Conservation (phyloP, 768 basidiomycete genomes). For the Mycena galericulata region DNA sequence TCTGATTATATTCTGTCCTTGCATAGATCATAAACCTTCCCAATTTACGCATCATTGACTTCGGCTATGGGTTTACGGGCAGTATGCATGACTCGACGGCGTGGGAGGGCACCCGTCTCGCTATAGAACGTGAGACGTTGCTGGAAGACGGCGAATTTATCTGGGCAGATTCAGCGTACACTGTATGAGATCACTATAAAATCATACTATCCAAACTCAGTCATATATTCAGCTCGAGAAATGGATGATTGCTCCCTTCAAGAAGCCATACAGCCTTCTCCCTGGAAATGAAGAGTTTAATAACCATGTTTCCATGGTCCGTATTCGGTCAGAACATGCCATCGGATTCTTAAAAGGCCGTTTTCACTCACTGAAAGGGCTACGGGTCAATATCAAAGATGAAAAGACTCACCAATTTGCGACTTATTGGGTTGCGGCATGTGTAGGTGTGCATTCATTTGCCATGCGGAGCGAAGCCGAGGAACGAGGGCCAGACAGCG, state of each 20-base stretch:
- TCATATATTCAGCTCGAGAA: slow-evolving; percentile 32
- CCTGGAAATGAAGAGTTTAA: too few relatives aligned
- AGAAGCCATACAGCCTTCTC: slow-evolving; percentile 40
- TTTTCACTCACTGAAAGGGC: slow-evolving; percentile 48
- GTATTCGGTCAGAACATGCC: too few relatives aligned
- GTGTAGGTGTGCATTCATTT: slow-evolving; percentile 46
- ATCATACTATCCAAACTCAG: slow-evolving; percentile 1
- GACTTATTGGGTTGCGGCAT: too few relatives aligned
- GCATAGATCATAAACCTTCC: too few relatives aligned
- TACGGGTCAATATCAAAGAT: slow-evolving; percentile 33
- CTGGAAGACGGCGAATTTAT: slow-evolving; percentile 7
- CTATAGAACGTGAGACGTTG: slow-evolving; percentile 35
- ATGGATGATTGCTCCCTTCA: slow-evolving; percentile 44
- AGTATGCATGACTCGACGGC: too few relatives aligned
- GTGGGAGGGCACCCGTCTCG: slow-evolving; percentile 38
- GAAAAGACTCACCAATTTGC: too few relatives aligned
- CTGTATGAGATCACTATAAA: slow-evolving; percentile 37
- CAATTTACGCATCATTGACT: too few relatives aligned
- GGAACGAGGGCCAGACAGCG: slow-evolving; percentile 31
- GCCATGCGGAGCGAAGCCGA: slow-evolving; percentile 44
- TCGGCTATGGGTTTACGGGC: too few relatives aligned
- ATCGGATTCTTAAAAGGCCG: slow-evolving; percentile 56
- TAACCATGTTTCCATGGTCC: too few relatives aligned
- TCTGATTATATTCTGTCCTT: too few relatives aligned
- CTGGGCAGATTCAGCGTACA: slow-evolving; percentile 54